Evolutionary conservation across 2,329 filamentous ascomycete genomes (phyloP).

Genomic region (Achaetomium macrosporum): DNA sequence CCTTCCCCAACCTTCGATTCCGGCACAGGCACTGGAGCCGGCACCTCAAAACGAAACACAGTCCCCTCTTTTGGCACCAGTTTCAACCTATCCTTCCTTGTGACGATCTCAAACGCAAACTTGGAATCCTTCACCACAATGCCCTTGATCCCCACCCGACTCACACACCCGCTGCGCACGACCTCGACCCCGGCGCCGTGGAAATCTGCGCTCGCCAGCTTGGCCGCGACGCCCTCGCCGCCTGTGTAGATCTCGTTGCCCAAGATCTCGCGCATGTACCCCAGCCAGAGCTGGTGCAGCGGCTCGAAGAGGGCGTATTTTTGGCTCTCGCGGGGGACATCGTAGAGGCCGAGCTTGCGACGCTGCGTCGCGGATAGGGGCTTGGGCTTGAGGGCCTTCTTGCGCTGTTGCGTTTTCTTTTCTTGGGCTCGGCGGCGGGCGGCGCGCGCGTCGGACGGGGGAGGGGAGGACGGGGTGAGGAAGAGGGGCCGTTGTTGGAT

Average conservation of each 20-base stretch:
- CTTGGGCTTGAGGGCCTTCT: constrained; percentile 46
- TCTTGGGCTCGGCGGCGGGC: constrained; percentile 46
- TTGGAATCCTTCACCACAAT: constrained; percentile 87
- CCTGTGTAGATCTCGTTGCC: constrained; percentile 54
- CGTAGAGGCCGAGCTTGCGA: constrained; percentile 65
- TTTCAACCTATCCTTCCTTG: constrained; percentile 63
- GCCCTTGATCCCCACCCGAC: constrained; percentile 75
- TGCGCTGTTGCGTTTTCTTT: constrained; percentile 41
- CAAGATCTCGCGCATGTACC: constrained; percentile 78
- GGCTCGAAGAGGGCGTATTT: constrained; percentile 73
- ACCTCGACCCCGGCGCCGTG: constrained; percentile 83
- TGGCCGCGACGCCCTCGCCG: constrained; percentile 58
- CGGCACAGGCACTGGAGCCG: constrained; percentile 35
- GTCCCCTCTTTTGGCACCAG: constrained; percentile 85
- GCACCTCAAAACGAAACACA: constrained; percentile 71
- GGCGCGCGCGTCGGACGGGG: constrained; percentile 52
- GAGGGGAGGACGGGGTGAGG: constrained; percentile 69
- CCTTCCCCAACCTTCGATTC: constrained; percentile 20
- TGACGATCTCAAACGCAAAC: constrained; percentile 81
- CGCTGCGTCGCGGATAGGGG: constrained; percentile 78
- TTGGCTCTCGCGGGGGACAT: constrained; percentile 61
- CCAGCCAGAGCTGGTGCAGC: constrained; percentile 72
- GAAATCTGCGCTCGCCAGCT: constrained; percentile 80
- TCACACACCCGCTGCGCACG: constrained; percentile 71
- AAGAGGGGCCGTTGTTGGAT: constrained; percentile 76